Conservation (phyloP, 129 eudicot species). For the Dittrichia graveolens region DNA sequence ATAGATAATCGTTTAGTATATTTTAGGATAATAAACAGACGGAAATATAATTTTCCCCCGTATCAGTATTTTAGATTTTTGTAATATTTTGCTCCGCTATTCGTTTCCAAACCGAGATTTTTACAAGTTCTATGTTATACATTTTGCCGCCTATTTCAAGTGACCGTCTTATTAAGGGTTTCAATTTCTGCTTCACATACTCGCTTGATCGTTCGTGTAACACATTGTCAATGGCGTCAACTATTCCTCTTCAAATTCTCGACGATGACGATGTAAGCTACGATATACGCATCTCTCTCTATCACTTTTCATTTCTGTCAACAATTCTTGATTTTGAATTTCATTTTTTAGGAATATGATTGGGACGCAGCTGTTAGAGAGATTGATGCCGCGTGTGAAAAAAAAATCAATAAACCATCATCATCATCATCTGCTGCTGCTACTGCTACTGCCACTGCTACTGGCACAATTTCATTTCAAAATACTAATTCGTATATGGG, state of each 20-base stretch:
- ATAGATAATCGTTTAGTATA: no score
- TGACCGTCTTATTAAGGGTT: background rate
- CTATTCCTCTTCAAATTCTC: background rate
- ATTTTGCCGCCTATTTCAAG: constrained; percentile 17
- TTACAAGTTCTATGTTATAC: background rate
- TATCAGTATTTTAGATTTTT: no score
- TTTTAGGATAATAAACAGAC: no score
- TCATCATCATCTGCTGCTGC: constrained; percentile 3
- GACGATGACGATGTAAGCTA: constrained; percentile 36
- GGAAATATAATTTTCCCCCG: no score
- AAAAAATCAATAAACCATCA: background rate
- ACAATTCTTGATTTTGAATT: constrained; percentile 3
- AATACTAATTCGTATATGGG: background rate
- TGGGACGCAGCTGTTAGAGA: constrained; percentile 82
- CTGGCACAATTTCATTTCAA: background rate
- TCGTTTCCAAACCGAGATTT: no score
- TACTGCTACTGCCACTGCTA: background rate
- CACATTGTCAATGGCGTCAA: background rate
- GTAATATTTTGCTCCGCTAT: no score
- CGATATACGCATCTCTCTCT: background rate
- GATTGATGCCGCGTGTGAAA: constrained; percentile 65
- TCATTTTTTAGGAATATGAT: constrained; percentile 56
- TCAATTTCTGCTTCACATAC: background rate
- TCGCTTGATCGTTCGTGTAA: background rate
- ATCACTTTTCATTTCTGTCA: background rate